A percentile compares a stretch with the other conserved stretches of the same genome.
These are phyloP conservation scores for Fagus sylvatica DNA, from an alignment of 306 rosid genomes.

Conservation along the genomic window DNA sequence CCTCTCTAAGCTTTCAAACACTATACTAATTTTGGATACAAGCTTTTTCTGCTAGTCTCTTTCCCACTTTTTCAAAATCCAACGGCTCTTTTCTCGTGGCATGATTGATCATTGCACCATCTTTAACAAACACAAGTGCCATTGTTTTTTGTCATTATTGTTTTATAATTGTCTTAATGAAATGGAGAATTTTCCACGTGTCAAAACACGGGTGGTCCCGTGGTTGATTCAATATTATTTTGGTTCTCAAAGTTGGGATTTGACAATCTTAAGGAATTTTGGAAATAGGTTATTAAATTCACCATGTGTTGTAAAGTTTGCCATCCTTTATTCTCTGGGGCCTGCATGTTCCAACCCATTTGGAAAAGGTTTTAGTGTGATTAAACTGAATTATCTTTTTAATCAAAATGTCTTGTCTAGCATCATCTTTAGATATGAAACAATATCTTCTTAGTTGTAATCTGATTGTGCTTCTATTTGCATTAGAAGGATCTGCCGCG, in stretches of 20 bases:
- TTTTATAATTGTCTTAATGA: not conserved
- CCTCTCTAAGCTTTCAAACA: constrained; percentile 14
- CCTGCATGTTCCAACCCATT: constrained; percentile 70
- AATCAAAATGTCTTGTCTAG: constrained; percentile 31
- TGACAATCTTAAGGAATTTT: constrained; percentile 32
- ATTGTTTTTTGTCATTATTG: constrained; percentile 30
- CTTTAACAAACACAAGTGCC: constrained; percentile 54
- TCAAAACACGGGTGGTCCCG: constrained; percentile 16
- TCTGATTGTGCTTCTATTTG: constrained; percentile 4
- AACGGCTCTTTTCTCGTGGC: constrained; percentile 32
- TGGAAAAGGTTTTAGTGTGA: constrained; percentile 47
- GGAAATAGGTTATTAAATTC: constrained; percentile 23
- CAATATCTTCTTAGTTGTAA: constrained; percentile 18
- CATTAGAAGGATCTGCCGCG: too few species aligned
- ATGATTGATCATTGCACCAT: constrained; percentile 43
- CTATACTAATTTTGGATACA: constrained; percentile 31
- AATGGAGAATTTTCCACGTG: constrained; percentile 29
- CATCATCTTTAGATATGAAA: constrained; percentile 32
- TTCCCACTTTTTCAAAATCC: constrained; percentile 33
- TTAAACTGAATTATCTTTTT: constrained; percentile 32
- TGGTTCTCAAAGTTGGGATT: constrained; percentile 23
- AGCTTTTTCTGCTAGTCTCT: constrained; percentile 19
- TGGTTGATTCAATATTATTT: constrained; percentile 5
- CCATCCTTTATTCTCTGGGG: constrained; percentile 66
- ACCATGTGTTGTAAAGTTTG: constrained; percentile 29